These are phyloP conservation scores for Metschnikowia borealis DNA, from an alignment of 805 yeast species.

Conservation along the genomic window DNA sequence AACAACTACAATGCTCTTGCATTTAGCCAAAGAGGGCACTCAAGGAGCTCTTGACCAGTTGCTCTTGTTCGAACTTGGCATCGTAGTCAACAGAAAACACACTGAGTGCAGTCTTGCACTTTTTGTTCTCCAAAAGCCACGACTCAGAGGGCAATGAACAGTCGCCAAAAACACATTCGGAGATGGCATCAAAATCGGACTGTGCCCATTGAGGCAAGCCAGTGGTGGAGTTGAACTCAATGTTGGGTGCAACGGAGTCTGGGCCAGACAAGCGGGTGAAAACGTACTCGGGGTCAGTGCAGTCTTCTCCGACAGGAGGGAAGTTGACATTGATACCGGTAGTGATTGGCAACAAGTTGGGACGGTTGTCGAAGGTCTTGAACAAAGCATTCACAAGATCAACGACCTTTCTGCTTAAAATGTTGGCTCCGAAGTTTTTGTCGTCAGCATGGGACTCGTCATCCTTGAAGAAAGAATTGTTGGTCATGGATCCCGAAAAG, in stretches of 20 bases:
- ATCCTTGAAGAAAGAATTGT: slow-evolving; percentile 27
- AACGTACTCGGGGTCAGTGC: slow-evolving; percentile 41
- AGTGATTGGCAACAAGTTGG: slow-evolving; percentile 18
- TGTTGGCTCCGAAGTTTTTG: slow-evolving; percentile 21
- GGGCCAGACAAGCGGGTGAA: slow-evolving; percentile 46
- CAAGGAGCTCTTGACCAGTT: slow-evolving; percentile 15
- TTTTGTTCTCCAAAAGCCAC: slow-evolving; percentile 22
- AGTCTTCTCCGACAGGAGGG: slow-evolving; percentile 24
- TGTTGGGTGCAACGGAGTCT: slow-evolving; percentile 26
- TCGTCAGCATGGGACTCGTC: slow-evolving; percentile 18
- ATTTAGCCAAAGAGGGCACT: slow-evolving; percentile 9
- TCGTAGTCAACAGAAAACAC: slow-evolving; percentile 48
- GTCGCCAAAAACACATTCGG: slow-evolving; percentile 28
- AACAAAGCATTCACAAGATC: slow-evolving; percentile 21
- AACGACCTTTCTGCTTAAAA: slow-evolving; percentile 24
- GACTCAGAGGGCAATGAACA: slow-evolving; percentile 22
- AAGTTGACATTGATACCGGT: slow-evolving; percentile 26
- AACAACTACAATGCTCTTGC: background rate
- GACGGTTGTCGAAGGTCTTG: slow-evolving; percentile 14
- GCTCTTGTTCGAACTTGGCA: slow-evolving; percentile 24
- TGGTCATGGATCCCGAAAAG: slow-evolving; percentile 24
- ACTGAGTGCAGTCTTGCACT: slow-evolving; percentile 43
- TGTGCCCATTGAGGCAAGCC: slow-evolving; percentile 21
- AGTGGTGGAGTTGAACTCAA: slow-evolving; percentile 39
- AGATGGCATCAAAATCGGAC: slow-evolving; percentile 31